Base-by-base conservation (phyloP, 2,329 filamentous ascomycete genomes). In the Penicillium sp. region DNA sequence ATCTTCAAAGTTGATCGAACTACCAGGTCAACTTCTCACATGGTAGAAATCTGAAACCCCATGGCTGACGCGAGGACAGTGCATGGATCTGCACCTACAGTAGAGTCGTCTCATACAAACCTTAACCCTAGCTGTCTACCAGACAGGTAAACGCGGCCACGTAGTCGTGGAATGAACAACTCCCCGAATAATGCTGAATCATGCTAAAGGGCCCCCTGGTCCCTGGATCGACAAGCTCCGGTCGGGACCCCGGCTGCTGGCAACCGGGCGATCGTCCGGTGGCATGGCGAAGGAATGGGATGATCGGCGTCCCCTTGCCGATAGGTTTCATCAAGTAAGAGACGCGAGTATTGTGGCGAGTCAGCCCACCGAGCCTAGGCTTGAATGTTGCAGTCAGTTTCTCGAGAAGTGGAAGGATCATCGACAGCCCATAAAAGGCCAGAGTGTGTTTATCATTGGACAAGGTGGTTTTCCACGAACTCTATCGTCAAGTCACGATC, bases 271-370 rank as follows among this genome's bases (percentile, higher is more conserved):
- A 29, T 34, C 21, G 8, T 42, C 29, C 44, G 55, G 55, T 61
- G 46, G 39, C 41, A 38, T 39, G 34, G 31, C 34, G 26, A 56
- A 44, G 21, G 45, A 26, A 38, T 34, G 24, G 24, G 45, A 38
- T 34, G 59, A 60, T 62, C 59, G 9, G 42, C 34, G 5, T 43
- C 47, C 53, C 53, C 59, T 60, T 61, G 48, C 59, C 48, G 56
- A 33, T 45, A 26, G 38, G 38, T 13, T 7, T 16, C 31, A 42
- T 36, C 13, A 29, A 18, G 24, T 26, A 47, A 47, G 33, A 36
- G 21, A 42, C 29, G 28, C 38, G 24, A 26, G 7, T 26, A 26
- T 7, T 26, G 24, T 26, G 24, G 24, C 24, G 10, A 47, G 24
- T 18, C 18, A 47, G 43, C 7, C 18, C 23, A 26, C 2, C 24